Percentiles rank a stretch among this genome's conserved stretches.
Conservation (phyloP, 75 land plant genomes). For the Chamaecyparis obtusa region DNA sequence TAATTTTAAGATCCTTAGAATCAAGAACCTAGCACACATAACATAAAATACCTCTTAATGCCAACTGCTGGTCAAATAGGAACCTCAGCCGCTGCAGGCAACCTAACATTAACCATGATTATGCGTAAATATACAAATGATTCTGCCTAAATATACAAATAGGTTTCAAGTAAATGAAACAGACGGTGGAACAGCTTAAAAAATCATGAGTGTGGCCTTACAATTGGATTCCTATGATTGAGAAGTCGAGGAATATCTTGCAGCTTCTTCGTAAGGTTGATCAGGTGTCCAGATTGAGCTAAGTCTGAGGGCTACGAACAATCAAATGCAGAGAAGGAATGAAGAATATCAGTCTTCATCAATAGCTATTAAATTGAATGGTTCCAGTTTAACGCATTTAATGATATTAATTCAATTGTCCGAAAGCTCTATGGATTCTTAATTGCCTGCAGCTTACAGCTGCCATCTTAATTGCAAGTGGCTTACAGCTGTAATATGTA, state of each 20-base stretch:
- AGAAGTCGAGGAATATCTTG: slow-evolving; percentile 47
- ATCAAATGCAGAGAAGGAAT: too few relatives aligned
- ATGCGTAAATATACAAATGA: too few relatives aligned
- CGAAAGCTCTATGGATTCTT: too few relatives aligned
- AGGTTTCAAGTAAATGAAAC: neutral
- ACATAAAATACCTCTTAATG: neutral
- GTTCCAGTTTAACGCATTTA: too few relatives aligned
- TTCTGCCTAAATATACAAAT: too few relatives aligned
- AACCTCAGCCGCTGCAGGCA: neutral
- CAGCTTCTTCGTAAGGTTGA: slow-evolving; percentile 38
- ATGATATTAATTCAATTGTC: too few relatives aligned
- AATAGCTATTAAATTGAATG: too few relatives aligned
- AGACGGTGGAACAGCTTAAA: neutral
- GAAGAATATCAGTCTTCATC: too few relatives aligned
- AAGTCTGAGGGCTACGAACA: too few relatives aligned
- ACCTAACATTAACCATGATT: neutral
- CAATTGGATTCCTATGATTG: slow-evolving; percentile 41
- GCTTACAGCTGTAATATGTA: too few relatives aligned
- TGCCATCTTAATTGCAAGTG: too few relatives aligned
- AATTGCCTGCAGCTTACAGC: too few relatives aligned
- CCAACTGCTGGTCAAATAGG: neutral
- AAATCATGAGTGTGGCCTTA: neutral
- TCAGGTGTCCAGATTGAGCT: slow-evolving; percentile 54
- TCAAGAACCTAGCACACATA: neutral
- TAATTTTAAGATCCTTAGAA: neutral